Percentiles rank a stretch among this genome's conserved stretches.
phyloP scores from a whole-genome alignment of 306 rosid genomes.

The Casuarina glauca region DNA sequence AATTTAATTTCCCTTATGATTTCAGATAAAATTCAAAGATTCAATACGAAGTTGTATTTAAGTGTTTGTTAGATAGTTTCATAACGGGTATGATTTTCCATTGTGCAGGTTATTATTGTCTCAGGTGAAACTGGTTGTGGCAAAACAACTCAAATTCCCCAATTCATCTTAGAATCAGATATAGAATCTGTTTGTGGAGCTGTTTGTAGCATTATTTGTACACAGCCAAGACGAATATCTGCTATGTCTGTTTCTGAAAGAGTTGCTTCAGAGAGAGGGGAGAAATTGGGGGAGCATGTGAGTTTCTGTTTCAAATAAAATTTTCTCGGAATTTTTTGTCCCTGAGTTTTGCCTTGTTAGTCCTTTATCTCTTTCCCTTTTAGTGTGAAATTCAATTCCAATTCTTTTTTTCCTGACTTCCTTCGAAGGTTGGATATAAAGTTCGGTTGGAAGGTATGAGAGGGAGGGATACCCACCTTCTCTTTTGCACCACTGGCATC shows the following conservation, averaged over 20 bases:
- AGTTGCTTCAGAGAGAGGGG: constrained; percentile 91
- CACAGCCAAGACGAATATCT: constrained; percentile 96
- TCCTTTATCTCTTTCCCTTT: constrained; percentile 1
- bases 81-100: constrained; percentile 5
- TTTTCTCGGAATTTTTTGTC: constrained; percentile 14
- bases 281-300: constrained; percentile 95
- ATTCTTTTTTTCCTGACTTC: constrained; percentile 20
- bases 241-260: constrained; percentile 98
- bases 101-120: constrained; percentile 68
- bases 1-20: background rate
- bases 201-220: constrained; percentile 80
- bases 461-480: constrained; percentile 88
- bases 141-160: constrained; percentile 98
- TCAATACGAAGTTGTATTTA: background rate
- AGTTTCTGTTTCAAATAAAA: constrained; percentile 44
- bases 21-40: background rate
- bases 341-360: background rate
- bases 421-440: constrained; percentile 84
- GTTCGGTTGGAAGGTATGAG: constrained; percentile 95
- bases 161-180: constrained; percentile 90
- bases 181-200: constrained; percentile 73
- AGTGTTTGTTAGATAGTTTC: background rate
- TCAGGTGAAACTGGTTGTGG: constrained; percentile 99
- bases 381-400: constrained; percentile 15
- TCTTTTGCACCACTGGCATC: constrained; percentile 97